These are phyloP conservation scores for Trichothecium roseum DNA, from an alignment of 2,329 filamentous ascomycete genomes.

Conservation along the genomic window DNA sequence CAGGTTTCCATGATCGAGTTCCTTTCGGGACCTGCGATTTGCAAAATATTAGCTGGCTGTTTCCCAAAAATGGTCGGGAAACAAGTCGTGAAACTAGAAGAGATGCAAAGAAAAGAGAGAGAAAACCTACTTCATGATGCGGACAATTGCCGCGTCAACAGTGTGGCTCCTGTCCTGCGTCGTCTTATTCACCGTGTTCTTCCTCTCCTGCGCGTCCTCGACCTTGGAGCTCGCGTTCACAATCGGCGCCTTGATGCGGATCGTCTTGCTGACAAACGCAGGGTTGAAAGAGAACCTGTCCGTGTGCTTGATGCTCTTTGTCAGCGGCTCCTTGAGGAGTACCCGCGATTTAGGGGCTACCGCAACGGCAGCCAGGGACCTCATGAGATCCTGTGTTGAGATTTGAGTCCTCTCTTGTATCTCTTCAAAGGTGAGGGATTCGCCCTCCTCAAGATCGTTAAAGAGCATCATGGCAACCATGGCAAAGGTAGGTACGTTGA, in stretches of 20 bases:
- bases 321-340: constrained; percentile 68
- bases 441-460: constrained; percentile 56
- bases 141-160: constrained; percentile 66
- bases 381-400: constrained; percentile 59
- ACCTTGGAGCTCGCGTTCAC: constrained; percentile 76
- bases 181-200: constrained; percentile 66
- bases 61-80: background rate
- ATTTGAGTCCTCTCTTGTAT: constrained; percentile 79
- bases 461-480: constrained; percentile 88
- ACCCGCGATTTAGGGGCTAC: constrained; percentile 77
- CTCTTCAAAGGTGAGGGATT: constrained; percentile 55
- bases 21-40: constrained; percentile 57
- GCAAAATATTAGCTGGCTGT: constrained; percentile 18
- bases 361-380: constrained; percentile 71
- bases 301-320: constrained; percentile 63
- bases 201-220: constrained; percentile 60
- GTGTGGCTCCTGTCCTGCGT: constrained; percentile 60
- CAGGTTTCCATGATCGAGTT: constrained; percentile 57
- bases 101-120: background rate
- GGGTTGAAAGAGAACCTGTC: constrained; percentile 79
- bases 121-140: constrained; percentile 73
- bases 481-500: constrained; percentile 85
- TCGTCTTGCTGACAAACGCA: constrained; percentile 68
- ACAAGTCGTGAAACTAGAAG: background rate
- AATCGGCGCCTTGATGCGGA: constrained; percentile 83